phyloP scores from a whole-genome alignment of 1,139 yeast species.

The Scheffersomyces cryptocercus region DNA sequence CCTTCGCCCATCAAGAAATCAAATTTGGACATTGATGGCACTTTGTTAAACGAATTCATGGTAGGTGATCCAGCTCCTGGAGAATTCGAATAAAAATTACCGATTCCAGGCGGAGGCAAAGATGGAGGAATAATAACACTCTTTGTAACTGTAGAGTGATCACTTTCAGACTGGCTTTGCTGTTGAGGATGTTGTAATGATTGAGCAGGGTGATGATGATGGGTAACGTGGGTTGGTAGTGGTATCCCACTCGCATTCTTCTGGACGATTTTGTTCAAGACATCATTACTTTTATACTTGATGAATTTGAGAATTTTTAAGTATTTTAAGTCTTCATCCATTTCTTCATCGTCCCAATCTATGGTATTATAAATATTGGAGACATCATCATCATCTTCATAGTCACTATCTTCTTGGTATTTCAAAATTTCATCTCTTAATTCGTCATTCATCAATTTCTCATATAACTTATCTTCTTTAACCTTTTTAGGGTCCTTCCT shows the following conservation, averaged over 20 bases:
- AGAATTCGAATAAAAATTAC: constrained; percentile 8
- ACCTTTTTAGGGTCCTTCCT: constrained; percentile 19
- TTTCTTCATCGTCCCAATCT: constrained; percentile 53
- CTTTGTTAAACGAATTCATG: constrained; percentile 16
- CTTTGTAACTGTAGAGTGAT: no score
- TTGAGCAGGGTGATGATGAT: constrained; percentile 2
- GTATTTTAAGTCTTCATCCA: constrained; percentile 52
- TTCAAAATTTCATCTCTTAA: constrained; percentile 39
- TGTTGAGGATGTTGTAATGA: neutral
- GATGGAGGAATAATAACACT: neutral
- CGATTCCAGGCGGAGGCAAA: constrained; percentile 2
- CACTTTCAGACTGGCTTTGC: neutral
- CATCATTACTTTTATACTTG: constrained; percentile 35
- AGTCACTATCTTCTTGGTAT: constrained; percentile 39
- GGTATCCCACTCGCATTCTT: constrained; percentile 1
- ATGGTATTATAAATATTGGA: constrained; percentile 25
- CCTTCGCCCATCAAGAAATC: constrained; percentile 34
- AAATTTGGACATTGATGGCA: constrained; percentile 30
- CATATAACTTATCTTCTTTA: constrained; percentile 41
- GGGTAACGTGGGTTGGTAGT: constrained; percentile 2
- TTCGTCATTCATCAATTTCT: constrained; percentile 42
- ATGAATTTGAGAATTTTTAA: constrained; percentile 45
- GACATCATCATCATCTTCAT: constrained; percentile 22
- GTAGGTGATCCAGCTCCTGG: constrained; percentile 6
- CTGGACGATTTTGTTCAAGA: constrained; percentile 7